These are phyloP conservation scores for Leishmania turanica DNA, from an alignment of 208 protist genomes.

Conservation along the genomic window DNA sequence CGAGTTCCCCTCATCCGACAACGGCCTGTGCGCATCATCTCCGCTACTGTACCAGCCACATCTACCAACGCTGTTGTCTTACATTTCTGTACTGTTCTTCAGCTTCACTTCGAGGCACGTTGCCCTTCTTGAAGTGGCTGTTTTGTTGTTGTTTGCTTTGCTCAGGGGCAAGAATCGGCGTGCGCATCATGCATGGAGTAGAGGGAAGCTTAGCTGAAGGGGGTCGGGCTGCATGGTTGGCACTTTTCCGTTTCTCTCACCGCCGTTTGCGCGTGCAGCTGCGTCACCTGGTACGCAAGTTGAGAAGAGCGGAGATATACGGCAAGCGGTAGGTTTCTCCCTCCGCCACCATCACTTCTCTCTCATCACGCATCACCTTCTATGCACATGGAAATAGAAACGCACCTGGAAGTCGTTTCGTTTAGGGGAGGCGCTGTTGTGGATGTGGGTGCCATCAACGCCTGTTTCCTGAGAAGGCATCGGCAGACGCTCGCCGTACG, in stretches of 20 bases:
- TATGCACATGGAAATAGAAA: background rate
- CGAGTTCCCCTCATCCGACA: background rate
- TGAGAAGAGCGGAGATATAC: background rate
- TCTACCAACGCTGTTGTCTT: background rate
- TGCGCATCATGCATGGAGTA: background rate
- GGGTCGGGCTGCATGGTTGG: background rate
- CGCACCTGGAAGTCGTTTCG: background rate
- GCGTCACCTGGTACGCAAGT: background rate
- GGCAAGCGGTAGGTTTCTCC: background rate
- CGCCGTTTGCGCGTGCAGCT: background rate
- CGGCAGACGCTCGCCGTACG: background rate
- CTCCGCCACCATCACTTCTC: background rate
- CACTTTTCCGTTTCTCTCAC: background rate
- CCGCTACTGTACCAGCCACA: background rate
- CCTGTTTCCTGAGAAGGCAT: background rate
- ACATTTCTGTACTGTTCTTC: background rate
- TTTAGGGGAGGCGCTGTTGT: background rate
- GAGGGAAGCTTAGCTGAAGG: background rate
- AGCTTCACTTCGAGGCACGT: background rate
- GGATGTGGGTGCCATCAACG: background rate
- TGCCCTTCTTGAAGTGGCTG: background rate
- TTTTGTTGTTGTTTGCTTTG: background rate
- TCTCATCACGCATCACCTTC: background rate
- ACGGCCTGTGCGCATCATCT: background rate
- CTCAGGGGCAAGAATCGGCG: background rate